Percentiles rank a stretch among this genome's conserved stretches.
phyloP scores from a whole-genome alignment of 2,329 filamentous ascomycete species.

The Penicillium decumbens region DNA sequence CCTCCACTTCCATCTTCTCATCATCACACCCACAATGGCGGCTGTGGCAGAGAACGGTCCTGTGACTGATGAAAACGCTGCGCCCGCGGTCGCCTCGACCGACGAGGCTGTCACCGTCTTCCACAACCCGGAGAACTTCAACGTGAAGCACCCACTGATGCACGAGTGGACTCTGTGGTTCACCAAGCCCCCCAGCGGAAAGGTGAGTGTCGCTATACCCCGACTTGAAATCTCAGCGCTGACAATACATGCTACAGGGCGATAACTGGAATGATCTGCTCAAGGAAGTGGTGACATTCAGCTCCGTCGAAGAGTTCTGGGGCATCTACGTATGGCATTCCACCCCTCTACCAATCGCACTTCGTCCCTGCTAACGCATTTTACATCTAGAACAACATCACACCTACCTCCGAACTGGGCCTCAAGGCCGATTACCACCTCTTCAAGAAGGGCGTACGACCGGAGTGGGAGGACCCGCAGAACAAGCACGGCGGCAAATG shows the following conservation, averaged over 20 bases:
- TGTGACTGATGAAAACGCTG: constrained; percentile 52
- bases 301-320: constrained; percentile 99
- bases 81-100: constrained; percentile 41
- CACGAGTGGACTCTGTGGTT: constrained; percentile 99
- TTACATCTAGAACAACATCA: constrained; percentile 86
- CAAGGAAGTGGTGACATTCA: constrained; percentile 98
- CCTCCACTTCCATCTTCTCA: constrained; percentile 7
- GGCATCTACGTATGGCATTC: constrained; percentile 80
- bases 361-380: constrained; percentile 9
- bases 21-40: constrained; percentile 31
- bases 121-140: constrained; percentile 98
- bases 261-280: constrained; percentile 98
- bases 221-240: neutral
- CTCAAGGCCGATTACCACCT: constrained; percentile 99
- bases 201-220: constrained; percentile 53
- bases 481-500: constrained; percentile 99
- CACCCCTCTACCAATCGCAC: neutral
- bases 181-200: constrained; percentile 94
- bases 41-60: constrained; percentile 36
- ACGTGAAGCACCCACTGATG: constrained; percentile 97
- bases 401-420: constrained; percentile 87
- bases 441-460: constrained; percentile 94
- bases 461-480: constrained; percentile 96
- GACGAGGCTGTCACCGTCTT: constrained; percentile 83
- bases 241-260: constrained; percentile 52